Percentiles rank a stretch among this genome's conserved stretches.
Evolutionary conservation across 202 grass and related monocot species (phyloP).

Genomic region (Brachypodium distachyon): DNA sequence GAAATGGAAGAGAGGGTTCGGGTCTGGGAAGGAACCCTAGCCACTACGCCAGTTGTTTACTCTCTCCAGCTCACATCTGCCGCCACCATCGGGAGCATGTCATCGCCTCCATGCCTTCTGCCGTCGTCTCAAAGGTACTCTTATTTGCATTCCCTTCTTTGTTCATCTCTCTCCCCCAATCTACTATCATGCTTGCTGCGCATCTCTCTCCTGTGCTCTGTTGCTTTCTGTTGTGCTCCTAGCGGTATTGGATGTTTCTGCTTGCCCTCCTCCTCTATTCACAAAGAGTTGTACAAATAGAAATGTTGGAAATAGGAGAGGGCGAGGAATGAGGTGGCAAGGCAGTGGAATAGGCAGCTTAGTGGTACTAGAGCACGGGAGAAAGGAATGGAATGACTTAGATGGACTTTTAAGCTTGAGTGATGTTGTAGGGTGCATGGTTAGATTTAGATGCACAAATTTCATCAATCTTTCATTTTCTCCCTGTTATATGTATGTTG

Average conservation of each 20-base stretch:
- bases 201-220: not conserved
- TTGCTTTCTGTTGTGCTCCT: not conserved
- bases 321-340: not conserved
- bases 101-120: not conserved
- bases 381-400: not conserved
- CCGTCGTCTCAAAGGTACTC: not conserved
- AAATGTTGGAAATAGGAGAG: not conserved
- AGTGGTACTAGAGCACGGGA: not conserved
- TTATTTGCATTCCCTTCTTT: not conserved
- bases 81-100: not conserved
- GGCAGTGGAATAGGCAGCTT: not conserved
- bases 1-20: not conserved
- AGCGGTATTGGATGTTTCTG: not conserved
- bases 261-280: not conserved
- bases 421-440: not conserved
- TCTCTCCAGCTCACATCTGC: not conserved
- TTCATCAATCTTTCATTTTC: not conserved
- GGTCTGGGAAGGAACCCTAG: not conserved
- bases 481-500: not conserved
- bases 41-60: not conserved
- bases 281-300: not conserved
- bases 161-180: not conserved
- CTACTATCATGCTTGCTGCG: not conserved
- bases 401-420: not conserved
- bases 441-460: not conserved